These are phyloP conservation scores for Microcyclospora tardicrescens DNA, from an alignment of 2,329 filamentous ascomycete genomes.

Conservation along the genomic window DNA sequence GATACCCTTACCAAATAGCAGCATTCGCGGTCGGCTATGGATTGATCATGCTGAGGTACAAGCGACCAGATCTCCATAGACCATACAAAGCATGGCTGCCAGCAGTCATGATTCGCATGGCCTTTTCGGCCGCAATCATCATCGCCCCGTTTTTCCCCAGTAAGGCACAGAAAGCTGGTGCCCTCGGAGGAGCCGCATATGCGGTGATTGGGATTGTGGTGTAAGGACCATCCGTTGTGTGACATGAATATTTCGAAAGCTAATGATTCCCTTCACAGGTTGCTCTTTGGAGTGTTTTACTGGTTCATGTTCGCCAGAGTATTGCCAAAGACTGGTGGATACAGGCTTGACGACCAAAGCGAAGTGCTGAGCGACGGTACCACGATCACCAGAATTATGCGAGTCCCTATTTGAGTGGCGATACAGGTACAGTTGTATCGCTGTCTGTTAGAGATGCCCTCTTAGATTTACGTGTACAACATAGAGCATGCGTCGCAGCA, in stretches of 20 bases:
- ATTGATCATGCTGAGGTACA: background rate
- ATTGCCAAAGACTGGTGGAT: background rate
- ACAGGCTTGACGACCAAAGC: background rate
- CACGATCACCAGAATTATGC: background rate
- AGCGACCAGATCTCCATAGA: background rate
- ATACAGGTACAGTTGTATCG: no score
- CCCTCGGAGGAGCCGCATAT: no score
- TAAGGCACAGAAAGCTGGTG: no score
- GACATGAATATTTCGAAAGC: no score
- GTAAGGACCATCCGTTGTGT: no score
- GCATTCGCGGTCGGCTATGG: background rate
- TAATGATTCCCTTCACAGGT: no score
- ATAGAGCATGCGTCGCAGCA: no score
- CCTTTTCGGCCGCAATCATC: background rate
- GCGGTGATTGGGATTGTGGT: no score
- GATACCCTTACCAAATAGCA: constrained; percentile 39
- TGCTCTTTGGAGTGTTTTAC: background rate
- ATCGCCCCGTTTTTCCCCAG: background rate
- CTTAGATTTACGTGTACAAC: no score
- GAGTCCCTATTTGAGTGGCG: no score
- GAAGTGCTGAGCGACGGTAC: background rate
- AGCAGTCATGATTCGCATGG: background rate
- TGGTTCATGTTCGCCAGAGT: background rate
- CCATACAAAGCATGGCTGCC: background rate
- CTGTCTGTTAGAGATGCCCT: no score